Base-by-base conservation (phyloP, 2,329 filamentous ascomycete genomes). In the Fusarium armeniacum region DNA sequence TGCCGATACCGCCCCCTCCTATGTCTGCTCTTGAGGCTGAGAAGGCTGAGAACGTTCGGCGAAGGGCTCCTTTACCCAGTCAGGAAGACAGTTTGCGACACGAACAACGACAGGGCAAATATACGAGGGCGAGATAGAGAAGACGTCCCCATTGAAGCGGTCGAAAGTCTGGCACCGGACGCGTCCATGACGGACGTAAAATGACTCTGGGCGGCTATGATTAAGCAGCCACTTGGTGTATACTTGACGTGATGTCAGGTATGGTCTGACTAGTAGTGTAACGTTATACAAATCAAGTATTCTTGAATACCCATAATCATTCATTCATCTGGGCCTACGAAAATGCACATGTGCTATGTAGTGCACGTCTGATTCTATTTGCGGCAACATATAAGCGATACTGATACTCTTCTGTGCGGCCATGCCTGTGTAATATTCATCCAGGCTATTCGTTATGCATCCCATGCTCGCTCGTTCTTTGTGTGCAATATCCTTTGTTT, bases 31-130 rank as follows among this genome's bases (percentile, higher is more conserved):
- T 67, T 40, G 73, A 76, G 7, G 76, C 62, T 53, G 76, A 79
- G 61, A 75, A 79, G 60, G 73, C 78, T 13, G 71, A 73, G 24
- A 78, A n/a, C n/a, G 15, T 74, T 35, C 77, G 80, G 7, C 81
- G 89, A 20, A 85, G 91, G 65, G 92, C 87, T 8, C 93, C 92
- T 11, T 80, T 97, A 44, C 93, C 93, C 0, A 94, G 92, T 76
- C 93, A 97, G 80, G 89, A 92, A 76, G 93, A 96, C 77, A 94
- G 92, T 72, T 80, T 97, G 72, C 87, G 90, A 72, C 88, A 91
- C 78, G 92, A 95, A 79, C 93, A 95, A 83, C 86, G 86, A 58
- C 83, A 83, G 56, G 88, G 88, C 5, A 84, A 89, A 67, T 90
- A 89, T 73, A 90, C 87, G 18, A 79, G 86, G 51, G 77, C 82